phyloP scores from a whole-genome alignment of 2,329 filamentous ascomycete species.

The Botrytis medusae region DNA sequence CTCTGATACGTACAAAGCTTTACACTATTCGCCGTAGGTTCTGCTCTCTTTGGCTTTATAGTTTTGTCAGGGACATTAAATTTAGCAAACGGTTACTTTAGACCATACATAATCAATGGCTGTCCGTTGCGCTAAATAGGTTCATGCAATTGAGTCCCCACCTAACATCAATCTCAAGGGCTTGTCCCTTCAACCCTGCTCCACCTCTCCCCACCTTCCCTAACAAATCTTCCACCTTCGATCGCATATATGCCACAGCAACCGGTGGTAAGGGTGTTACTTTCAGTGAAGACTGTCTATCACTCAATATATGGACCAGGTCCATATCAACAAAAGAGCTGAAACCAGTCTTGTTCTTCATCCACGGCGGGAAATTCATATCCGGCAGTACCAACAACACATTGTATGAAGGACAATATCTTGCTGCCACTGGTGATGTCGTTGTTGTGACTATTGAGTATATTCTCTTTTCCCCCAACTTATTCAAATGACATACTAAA shows the following conservation, averaged over 20 bases:
- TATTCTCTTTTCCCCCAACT: neutral
- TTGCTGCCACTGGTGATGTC: constrained; percentile 3
- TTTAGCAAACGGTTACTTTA: neutral
- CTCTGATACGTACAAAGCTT: constrained; percentile 1
- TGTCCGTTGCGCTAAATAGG: no score
- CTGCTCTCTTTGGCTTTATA: neutral
- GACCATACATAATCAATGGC: neutral
- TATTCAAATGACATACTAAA: neutral
- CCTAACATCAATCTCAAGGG: constrained; percentile 4
- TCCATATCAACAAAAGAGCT: constrained; percentile 38
- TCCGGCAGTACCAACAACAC: constrained; percentile 43
- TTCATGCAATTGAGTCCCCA: neutral
- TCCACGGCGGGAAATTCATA: constrained; percentile 46
- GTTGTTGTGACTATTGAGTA: constrained; percentile 16
- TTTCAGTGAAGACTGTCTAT: constrained; percentile 42
- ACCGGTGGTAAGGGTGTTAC: neutral
- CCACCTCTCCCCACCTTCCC: neutral
- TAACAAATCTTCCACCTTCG: constrained; percentile 1
- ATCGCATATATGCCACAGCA: constrained; percentile 10
- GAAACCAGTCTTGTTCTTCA: constrained; percentile 48
- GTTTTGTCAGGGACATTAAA: neutral
- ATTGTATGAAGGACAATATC: constrained; percentile 7
- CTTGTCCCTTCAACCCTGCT: constrained; percentile 8
- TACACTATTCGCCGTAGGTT: neutral
- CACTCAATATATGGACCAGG: constrained; percentile 43